Evolutionary conservation across 495 filamentous ascomycete species (phyloP).

Genomic region (Terfezia boudieri): DNA sequence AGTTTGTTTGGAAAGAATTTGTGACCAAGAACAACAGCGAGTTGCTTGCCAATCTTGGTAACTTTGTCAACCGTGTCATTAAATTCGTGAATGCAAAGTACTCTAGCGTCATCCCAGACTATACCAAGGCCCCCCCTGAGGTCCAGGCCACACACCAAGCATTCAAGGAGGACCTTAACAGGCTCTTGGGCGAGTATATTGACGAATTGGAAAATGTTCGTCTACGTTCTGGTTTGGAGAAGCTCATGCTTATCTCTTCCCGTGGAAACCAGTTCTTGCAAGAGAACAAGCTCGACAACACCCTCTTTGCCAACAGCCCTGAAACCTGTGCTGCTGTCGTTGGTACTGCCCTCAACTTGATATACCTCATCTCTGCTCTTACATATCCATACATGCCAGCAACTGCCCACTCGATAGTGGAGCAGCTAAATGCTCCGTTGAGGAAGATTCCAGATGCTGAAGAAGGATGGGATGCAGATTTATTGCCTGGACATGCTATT

Average conservation of each 20-base stretch:
- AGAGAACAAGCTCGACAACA: conserved; percentile 62
- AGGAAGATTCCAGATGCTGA: conserved; percentile 40
- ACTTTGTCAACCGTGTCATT: conserved; percentile 81
- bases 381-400: conserved; percentile 67
- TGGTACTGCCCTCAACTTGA: conserved; percentile 58
- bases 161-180: conserved; percentile 41
- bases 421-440: conserved; percentile 45
- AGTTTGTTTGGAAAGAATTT: conserved; percentile 78
- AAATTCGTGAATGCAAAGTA: conserved; percentile 71
- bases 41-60: conserved; percentile 73
- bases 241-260: conserved; percentile 44
- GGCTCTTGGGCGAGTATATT: conserved; percentile 42
- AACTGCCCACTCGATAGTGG: conserved; percentile 48
- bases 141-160: conserved; percentile 23
- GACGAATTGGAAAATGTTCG: conserved; percentile 50
- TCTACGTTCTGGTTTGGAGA: conserved; percentile 49
- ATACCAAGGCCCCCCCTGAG: conserved; percentile 24
- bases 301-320: conserved; percentile 47
- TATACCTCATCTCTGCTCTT: conserved; percentile 56
- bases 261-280: conserved; percentile 68
- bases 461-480: conserved; percentile 30
- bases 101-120: conserved; percentile 48
- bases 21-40: conserved; percentile 75
- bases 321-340: conserved; percentile 53
- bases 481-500: conserved; percentile 57